Evolutionary conservation across 257 asterid species (phyloP).

Genomic region (Nemophila menziesii): DNA sequence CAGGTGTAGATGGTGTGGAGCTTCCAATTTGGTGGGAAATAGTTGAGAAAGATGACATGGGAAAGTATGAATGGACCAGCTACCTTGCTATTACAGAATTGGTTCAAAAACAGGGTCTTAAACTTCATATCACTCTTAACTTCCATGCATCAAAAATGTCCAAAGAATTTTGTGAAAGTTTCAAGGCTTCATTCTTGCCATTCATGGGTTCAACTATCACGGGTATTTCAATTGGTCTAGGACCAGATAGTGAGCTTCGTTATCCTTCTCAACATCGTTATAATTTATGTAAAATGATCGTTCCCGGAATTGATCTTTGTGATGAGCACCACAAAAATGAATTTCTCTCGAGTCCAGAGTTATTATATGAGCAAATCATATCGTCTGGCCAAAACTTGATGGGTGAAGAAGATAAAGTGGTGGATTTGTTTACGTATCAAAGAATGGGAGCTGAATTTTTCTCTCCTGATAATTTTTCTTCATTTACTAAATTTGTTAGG

Average conservation of each 20-base stretch:
- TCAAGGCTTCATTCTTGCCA: constrained; percentile 48
- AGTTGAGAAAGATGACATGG: constrained; percentile 57
- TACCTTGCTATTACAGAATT: constrained; percentile 53
- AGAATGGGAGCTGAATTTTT: constrained; percentile 93
- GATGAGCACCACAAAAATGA: constrained; percentile 32
- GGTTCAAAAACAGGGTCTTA: constrained; percentile 48
- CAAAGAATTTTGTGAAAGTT: constrained; percentile 44
- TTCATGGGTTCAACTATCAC: constrained; percentile 58
- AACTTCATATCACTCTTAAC: constrained; percentile 61
- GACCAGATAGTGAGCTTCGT: constrained; percentile 82
- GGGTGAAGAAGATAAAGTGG: constrained; percentile 28
- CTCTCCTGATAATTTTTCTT: constrained; percentile 62
- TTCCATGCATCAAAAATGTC: constrained; percentile 49
- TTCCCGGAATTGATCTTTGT: constrained; percentile 61
- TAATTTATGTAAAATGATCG: constrained; percentile 40
- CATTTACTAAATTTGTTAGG: constrained; percentile 43
- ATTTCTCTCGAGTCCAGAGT: constrained; percentile 46
- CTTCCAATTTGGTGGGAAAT: constrained; percentile 96
- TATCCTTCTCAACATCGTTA: too few relatives aligned
- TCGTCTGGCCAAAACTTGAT: constrained; percentile 35
- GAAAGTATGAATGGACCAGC: constrained; percentile 65
- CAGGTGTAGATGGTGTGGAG: constrained; percentile 84
- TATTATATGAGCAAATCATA: constrained; percentile 30
- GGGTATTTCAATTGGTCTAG: constrained; percentile 34
- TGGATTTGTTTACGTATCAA: constrained; percentile 52